Conservation (phyloP, 352 stramenopile species). For the Blastocystis sp. region DNA sequence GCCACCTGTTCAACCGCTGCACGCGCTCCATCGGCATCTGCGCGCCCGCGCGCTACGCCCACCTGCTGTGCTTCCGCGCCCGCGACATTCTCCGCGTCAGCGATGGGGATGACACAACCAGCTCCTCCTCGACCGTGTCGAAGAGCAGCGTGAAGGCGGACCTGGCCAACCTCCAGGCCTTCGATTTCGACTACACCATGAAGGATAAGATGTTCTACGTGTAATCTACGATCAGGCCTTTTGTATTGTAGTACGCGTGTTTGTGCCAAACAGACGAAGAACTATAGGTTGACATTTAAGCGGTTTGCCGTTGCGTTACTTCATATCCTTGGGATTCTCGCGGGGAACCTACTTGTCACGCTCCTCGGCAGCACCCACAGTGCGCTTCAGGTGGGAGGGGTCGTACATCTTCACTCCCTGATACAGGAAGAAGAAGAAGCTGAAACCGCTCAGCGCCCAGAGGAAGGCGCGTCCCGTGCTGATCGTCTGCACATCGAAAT, state of each 20-base stretch:
- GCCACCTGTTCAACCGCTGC: conserved; percentile 59
- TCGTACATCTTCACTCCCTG: conserved; percentile 61
- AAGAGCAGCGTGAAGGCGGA: not conserved
- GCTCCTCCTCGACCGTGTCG: not conserved
- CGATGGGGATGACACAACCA: conserved; percentile 43
- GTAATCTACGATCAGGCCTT: not conserved
- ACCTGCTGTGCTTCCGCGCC: conserved; percentile 56
- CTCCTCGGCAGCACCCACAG: not conserved
- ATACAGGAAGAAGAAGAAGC: conserved; percentile 62
- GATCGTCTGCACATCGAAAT: conserved; percentile 62
- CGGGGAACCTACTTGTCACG: conserved; percentile 40
- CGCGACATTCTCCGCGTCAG: conserved; percentile 59
- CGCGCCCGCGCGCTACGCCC: conserved; percentile 59
- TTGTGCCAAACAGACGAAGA: conserved; percentile 3
- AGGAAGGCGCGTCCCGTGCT: conserved; percentile 59
- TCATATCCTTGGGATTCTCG: conserved; percentile 40
- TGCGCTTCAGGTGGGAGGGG: conserved; percentile 19
- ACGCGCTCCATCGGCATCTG: conserved; percentile 63
- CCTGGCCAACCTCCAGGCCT: not conserved
- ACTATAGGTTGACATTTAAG: conserved; percentile 27
- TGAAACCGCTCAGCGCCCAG: conserved; percentile 47
- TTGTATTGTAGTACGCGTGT: conserved; percentile 14
- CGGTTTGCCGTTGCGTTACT: not conserved
- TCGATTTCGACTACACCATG: conserved; percentile 36
- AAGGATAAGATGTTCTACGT: conserved; percentile 68